Conservation (phyloP, 2,329 filamentous ascomycete species). For the Juglanconis sp. region DNA sequence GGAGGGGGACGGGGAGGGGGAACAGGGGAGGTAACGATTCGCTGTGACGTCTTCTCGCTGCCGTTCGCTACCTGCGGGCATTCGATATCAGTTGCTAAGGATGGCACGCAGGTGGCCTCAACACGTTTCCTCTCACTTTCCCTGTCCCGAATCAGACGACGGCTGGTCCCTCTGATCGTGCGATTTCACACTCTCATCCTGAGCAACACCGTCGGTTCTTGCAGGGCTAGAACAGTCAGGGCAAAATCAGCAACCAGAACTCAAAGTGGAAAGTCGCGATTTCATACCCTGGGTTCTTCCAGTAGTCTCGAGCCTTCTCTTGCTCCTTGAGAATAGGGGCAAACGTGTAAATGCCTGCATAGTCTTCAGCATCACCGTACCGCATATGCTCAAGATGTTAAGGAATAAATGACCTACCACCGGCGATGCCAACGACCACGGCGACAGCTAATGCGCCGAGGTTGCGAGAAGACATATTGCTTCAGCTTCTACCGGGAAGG, state of each 20-base stretch:
- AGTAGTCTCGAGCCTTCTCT: constrained; percentile 1
- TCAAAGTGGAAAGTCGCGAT: background rate
- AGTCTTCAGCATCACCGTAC: constrained; percentile 14
- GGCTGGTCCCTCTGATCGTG: background rate
- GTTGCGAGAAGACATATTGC: constrained; percentile 16
- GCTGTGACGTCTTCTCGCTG: too few relatives aligned
- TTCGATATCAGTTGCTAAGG: too few relatives aligned
- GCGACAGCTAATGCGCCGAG: constrained; percentile 7
- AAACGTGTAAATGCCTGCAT: constrained; percentile 26
- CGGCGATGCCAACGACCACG: constrained; percentile 19
- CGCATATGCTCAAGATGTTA: background rate
- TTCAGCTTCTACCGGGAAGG: background rate
- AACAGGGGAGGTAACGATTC: too few relatives aligned
- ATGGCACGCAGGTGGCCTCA: too few relatives aligned
- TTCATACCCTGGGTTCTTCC: constrained; percentile 8
- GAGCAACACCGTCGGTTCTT: background rate
- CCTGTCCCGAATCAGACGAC: background rate
- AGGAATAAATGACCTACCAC: constrained; percentile 19
- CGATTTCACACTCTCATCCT: background rate
- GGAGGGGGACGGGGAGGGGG: too few relatives aligned
- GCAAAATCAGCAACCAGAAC: background rate
- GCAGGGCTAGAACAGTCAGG: background rate
- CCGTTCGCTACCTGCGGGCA: too few relatives aligned
- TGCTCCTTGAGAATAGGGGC: constrained; percentile 23
- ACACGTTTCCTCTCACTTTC: background rate